Evolutionary conservation across 2,329 filamentous ascomycete genomes (phyloP).

Genomic region (Myriosclerotinia curreyana): DNA sequence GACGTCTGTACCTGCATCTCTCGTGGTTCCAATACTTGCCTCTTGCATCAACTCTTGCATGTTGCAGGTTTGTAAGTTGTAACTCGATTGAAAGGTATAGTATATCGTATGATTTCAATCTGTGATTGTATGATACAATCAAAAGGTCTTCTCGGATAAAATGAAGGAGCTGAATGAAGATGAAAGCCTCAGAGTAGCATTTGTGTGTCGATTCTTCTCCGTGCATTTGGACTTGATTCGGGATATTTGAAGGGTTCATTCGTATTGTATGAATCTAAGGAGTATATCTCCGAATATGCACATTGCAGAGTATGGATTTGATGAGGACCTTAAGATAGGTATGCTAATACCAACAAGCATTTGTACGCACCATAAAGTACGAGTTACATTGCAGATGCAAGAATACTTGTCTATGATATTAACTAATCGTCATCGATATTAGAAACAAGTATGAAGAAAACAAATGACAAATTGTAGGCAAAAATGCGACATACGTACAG

Average conservation of each 20-base stretch:
- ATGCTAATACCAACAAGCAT: not conserved
- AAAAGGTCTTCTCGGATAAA: constrained; percentile 2
- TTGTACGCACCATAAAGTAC: not conserved
- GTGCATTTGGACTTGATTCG: not conserved
- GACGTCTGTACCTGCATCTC: constrained; percentile 10
- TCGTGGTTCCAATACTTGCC: not conserved
- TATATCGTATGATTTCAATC: constrained; percentile 1
- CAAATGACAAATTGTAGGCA: not conserved
- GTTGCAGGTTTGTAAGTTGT: not conserved
- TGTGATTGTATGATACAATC: not conserved
- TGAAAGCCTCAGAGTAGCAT: not conserved
- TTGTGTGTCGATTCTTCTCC: constrained; percentile 1
- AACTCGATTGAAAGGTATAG: not conserved
- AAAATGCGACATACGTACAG: not conserved
- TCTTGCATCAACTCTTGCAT: not conserved
- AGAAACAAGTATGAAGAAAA: not conserved
- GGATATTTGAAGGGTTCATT: not conserved
- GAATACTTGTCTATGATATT: constrained; percentile 7
- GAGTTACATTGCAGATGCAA: constrained; percentile 13
- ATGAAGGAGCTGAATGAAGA: constrained; percentile 10
- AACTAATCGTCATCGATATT: not conserved
- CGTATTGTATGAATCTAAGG: not conserved
- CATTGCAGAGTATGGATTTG: not conserved
- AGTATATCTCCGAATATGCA: constrained; percentile 7
- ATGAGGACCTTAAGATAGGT: not conserved